Percentiles rank a stretch among this genome's conserved stretches.
Conservation (phyloP, 495 filamentous ascomycete genomes). For the Parathielavia appendiculata region DNA sequence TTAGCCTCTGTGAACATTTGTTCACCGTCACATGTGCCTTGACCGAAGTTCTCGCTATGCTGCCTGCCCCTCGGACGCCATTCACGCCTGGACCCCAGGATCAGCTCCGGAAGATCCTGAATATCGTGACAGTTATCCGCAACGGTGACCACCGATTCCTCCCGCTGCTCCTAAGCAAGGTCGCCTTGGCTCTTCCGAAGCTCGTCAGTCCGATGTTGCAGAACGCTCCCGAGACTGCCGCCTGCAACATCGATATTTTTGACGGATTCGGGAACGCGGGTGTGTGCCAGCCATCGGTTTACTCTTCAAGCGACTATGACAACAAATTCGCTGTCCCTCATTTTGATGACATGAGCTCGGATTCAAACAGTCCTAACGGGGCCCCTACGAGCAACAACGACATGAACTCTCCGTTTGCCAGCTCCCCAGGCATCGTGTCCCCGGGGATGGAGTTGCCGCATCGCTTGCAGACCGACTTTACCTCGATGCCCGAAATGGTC, state of each 20-base stretch:
- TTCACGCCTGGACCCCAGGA: conserved; percentile 65
- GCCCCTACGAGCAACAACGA: conserved; percentile 34
- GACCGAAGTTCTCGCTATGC: conserved; percentile 65
- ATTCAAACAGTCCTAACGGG: conserved; percentile 35
- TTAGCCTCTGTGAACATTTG: conserved; percentile 72
- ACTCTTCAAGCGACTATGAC: conserved; percentile 32
- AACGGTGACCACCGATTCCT: conserved; percentile 65
- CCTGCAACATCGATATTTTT: conserved; percentile 50
- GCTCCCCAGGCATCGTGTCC: conserved; percentile 44
- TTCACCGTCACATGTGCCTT: conserved; percentile 70
- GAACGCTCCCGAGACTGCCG: conserved; percentile 43
- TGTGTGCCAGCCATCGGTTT: conserved; percentile 41
- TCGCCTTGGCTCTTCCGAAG: conserved; percentile 59
- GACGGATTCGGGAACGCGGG: conserved; percentile 52
- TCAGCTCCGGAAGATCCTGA: conserved; percentile 64
- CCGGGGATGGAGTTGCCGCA: conserved; percentile 38
- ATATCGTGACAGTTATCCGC: conserved; percentile 62
- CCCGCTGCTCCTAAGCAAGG: conserved; percentile 63
- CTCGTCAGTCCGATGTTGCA: conserved; percentile 53
- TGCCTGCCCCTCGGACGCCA: conserved; percentile 52
- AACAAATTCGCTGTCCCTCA: conserved; percentile 36
- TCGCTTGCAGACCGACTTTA: conserved; percentile 33
- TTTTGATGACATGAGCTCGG: conserved; percentile 39
- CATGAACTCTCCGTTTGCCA: conserved; percentile 43
- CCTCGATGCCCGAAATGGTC: conserved; percentile 43